Conservation (phyloP, 257 asterid genomes). For the Lithospermum erythrorhizon region DNA sequence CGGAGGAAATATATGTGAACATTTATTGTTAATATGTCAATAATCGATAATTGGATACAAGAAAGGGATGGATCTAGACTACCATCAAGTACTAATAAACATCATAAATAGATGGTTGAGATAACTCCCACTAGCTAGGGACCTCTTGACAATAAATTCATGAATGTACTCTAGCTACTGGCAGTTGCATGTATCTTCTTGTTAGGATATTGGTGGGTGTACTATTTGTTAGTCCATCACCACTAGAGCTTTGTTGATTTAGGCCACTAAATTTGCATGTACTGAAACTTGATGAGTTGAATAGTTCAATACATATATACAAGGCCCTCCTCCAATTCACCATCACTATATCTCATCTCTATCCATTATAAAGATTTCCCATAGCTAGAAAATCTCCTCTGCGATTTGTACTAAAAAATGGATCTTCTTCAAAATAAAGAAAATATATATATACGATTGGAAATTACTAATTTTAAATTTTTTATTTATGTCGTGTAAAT, state of each 20-base stretch:
- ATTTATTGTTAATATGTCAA: no score
- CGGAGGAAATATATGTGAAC: no score
- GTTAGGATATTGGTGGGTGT: not conserved
- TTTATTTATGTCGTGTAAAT: no score
- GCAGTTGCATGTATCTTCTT: not conserved
- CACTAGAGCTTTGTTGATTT: not conserved
- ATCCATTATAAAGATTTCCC: not conserved
- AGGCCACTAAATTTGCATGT: not conserved
- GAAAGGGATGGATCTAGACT: no score
- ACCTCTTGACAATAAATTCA: not conserved
- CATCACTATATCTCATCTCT: no score
- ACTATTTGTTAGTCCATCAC: not conserved
- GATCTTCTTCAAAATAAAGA: not conserved
- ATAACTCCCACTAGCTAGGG: no score
- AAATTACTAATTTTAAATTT: no score
- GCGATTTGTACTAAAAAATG: not conserved
- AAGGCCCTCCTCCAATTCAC: no score
- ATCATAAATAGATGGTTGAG: no score
- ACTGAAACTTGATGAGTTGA: not conserved
- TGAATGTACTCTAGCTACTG: not conserved
- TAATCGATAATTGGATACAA: no score
- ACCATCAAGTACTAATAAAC: no score
- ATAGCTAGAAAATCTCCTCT: not conserved
- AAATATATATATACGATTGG: no score
- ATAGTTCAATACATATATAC: not conserved